These are phyloP conservation scores for Orbilia brochopaga DNA, from an alignment of 2,329 filamentous ascomycete species.

Conservation along the genomic window DNA sequence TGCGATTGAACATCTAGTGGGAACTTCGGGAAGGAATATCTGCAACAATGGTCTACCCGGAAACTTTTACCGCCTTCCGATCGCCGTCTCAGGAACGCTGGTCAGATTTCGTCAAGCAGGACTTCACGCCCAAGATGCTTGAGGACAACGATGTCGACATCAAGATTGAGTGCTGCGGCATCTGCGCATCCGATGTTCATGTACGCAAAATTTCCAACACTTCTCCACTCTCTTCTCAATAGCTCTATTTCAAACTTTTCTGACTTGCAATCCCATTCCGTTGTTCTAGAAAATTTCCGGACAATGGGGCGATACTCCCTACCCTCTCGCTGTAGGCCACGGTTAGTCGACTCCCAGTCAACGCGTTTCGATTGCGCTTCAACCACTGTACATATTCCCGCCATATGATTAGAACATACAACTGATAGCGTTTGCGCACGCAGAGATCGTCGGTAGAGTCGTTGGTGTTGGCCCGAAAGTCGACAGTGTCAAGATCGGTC, in stretches of 20 bases:
- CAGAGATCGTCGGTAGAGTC: conserved; percentile 73
- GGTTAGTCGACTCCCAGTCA: no score
- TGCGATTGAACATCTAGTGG: not conserved
- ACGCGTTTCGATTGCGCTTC: no score
- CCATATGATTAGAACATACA: not conserved
- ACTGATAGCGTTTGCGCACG: conserved; percentile 22
- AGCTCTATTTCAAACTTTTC: no score
- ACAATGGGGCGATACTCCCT: conserved; percentile 69
- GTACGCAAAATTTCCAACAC: conserved; percentile 6
- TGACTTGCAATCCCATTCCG: conserved; percentile 3
- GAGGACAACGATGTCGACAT: conserved; percentile 86
- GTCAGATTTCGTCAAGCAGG: conserved; percentile 42
- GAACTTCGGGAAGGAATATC: not conserved
- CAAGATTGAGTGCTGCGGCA: conserved; percentile 80
- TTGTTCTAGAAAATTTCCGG: conserved; percentile 59
- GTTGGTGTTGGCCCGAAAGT: conserved; percentile 72
- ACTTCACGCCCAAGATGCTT: conserved; percentile 80
- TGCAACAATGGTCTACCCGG: conserved; percentile 45
- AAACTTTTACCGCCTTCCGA: conserved; percentile 43
- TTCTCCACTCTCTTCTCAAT: no score
- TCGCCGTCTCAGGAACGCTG: conserved; percentile 32
- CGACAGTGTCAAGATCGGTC: conserved; percentile 66
- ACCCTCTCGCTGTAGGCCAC: conserved; percentile 72
- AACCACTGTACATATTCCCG: no score
- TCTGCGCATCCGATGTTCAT: conserved; percentile 76